Percentiles rank a stretch among this genome's conserved stretches.
These are phyloP conservation scores for Cryptosporidium parvum DNA, from an alignment of 169 alveolate species.

Conservation along the genomic window DNA sequence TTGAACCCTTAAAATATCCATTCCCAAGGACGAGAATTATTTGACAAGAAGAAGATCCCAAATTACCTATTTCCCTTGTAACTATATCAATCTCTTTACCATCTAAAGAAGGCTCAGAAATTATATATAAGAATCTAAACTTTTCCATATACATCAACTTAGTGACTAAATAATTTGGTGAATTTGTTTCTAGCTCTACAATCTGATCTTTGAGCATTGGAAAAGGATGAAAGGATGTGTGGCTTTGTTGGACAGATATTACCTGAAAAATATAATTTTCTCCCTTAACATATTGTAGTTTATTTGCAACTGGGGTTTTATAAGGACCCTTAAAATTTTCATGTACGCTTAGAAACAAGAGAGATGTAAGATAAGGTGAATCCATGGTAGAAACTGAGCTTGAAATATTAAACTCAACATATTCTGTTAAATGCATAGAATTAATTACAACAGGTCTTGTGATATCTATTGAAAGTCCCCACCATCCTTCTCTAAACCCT, in stretches of 20 bases:
- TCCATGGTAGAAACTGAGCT: slow-evolving; percentile 39
- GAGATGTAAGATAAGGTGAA: slow-evolving; percentile 53
- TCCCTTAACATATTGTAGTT: slow-evolving; percentile 3
- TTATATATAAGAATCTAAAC: slow-evolving; percentile 34
- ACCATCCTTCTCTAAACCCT: slow-evolving; percentile 69
- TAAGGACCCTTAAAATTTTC: slow-evolving; percentile 61
- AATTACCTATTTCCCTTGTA: slow-evolving; percentile 30
- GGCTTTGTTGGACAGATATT: slow-evolving; percentile 48
- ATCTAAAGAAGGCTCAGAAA: slow-evolving; percentile 20
- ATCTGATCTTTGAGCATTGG: slow-evolving; percentile 49
- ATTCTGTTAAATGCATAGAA: slow-evolving; percentile 10
- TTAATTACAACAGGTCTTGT: slow-evolving; percentile 20
- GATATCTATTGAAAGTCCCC: slow-evolving; percentile 41
- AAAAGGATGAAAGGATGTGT: slow-evolving; percentile 69
- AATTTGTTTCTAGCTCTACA: slow-evolving; percentile 30
- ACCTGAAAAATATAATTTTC: slow-evolving; percentile 12
- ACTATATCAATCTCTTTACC: slow-evolving; percentile 15
- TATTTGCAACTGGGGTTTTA: slow-evolving; percentile 18
- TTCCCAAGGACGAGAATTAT: slow-evolving; percentile 41
- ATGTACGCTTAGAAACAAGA: slow-evolving; percentile 31
- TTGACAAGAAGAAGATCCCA: slow-evolving; percentile 36
- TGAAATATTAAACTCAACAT: slow-evolving; percentile 35
- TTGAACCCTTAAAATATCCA: slow-evolving; percentile 7
- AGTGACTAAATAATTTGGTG: slow-evolving; percentile 39
- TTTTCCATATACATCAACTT: slow-evolving; percentile 30